Evolutionary conservation across 495 filamentous ascomycete genomes (phyloP).

Genomic region (Podospora anserina): DNA sequence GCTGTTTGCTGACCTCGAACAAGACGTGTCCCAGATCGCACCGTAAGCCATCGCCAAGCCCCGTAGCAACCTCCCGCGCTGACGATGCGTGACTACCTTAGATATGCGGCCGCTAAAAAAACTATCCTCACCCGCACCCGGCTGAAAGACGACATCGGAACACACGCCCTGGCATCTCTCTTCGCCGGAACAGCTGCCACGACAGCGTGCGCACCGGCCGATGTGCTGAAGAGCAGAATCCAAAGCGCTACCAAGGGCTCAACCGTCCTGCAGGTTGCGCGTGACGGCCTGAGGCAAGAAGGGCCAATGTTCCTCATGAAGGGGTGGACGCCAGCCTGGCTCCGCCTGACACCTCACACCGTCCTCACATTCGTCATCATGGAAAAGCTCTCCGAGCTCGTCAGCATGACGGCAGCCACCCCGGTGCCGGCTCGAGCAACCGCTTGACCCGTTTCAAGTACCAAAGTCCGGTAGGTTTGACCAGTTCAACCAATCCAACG

Average conservation of each 20-base stretch:
- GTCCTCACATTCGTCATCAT: slow-evolving; percentile 43
- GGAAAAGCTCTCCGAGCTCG: slow-evolving; percentile 36
- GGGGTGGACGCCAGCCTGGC: slow-evolving; percentile 43
- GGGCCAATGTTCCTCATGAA: slow-evolving; percentile 41
- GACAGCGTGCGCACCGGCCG: slow-evolving; percentile 39
- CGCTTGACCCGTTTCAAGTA: slow-evolving; percentile 20
- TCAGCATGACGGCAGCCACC: slow-evolving; percentile 6
- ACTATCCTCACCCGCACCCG: slow-evolving; percentile 27
- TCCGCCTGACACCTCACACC: slow-evolving; percentile 41
- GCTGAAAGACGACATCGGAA: slow-evolving; percentile 34
- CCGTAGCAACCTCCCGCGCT: not conserved
- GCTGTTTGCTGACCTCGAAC: not conserved
- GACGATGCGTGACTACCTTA: not conserved
- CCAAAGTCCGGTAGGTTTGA: slow-evolving; percentile 45
- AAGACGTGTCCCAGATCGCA: slow-evolving; percentile 40
- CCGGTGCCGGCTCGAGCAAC: slow-evolving; percentile 6
- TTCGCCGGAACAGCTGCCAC: slow-evolving; percentile 40
- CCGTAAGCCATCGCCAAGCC: slow-evolving; percentile 21
- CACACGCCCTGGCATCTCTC: slow-evolving; percentile 36
- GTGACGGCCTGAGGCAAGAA: slow-evolving; percentile 30
- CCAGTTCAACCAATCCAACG: slow-evolving; percentile 61
- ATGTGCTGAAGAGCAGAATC: slow-evolving; percentile 41
- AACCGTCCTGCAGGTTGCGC: slow-evolving; percentile 30
- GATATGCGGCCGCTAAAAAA: slow-evolving; percentile 36
- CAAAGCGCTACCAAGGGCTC: slow-evolving; percentile 31